Evolutionary conservation across 1,139 yeast genomes (phyloP).

Genomic region (Wickerhamomyces sp.): DNA sequence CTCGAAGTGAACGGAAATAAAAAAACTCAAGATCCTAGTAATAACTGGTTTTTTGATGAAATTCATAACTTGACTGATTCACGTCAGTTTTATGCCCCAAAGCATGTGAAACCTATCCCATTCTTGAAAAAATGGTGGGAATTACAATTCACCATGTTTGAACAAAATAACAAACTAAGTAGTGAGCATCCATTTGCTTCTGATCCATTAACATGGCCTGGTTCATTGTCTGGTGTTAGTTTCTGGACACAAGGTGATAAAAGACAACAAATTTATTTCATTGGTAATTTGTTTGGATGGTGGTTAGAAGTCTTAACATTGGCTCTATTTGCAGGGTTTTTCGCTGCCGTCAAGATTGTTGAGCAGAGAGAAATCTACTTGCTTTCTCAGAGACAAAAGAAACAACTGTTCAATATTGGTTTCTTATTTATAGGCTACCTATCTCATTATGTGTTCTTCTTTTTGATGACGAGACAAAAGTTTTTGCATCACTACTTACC

Average conservation of each 20-base stretch:
- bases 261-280: constrained; percentile 76
- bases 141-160: constrained; percentile 83
- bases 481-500: constrained; percentile 95
- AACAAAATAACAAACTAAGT: constrained; percentile 82
- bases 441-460: constrained; percentile 87
- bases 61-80: constrained; percentile 63
- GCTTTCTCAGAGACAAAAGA: constrained; percentile 59
- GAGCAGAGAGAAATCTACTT: constrained; percentile 72
- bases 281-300: constrained; percentile 91
- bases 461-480: constrained; percentile 87
- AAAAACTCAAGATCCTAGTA: constrained; percentile 60
- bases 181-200: constrained; percentile 96
- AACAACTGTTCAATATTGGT: constrained; percentile 76
- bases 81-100: constrained; percentile 54
- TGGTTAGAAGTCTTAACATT: constrained; percentile 76
- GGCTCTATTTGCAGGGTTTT: constrained; percentile 57
- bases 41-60: constrained; percentile 74
- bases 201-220: constrained; percentile 93
- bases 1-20: constrained; percentile 96
- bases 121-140: constrained; percentile 88
- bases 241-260: constrained; percentile 82
- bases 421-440: constrained; percentile 87
- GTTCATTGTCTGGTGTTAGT: constrained; percentile 84
- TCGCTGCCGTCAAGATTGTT: constrained; percentile 44
- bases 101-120: constrained; percentile 53